Evolutionary conservation across 2,329 filamentous ascomycete species (phyloP).

Genomic region (Colletotrichum sidae): DNA sequence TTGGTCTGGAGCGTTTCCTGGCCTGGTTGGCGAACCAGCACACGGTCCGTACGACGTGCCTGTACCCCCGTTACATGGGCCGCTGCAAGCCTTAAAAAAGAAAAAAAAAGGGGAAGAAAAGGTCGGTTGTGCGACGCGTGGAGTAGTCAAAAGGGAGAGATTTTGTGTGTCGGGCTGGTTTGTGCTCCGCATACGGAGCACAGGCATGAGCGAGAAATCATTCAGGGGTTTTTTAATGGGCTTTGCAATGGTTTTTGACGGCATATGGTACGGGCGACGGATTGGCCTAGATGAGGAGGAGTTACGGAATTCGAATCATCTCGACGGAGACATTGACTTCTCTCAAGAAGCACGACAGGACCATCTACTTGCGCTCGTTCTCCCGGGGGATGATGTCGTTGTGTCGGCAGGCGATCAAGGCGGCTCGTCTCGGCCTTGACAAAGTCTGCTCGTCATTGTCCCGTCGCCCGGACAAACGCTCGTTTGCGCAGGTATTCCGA

Average conservation of each 20-base stretch:
- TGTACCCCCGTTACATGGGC: slow-evolving; percentile 86
- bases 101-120: no score
- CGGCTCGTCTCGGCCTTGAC: no score
- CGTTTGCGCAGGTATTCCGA: no score
- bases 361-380: not conserved
- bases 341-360: not conserved
- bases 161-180: no score
- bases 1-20: slow-evolving; percentile 85
- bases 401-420: no score
- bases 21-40: slow-evolving; percentile 74
- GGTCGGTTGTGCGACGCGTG: no score
- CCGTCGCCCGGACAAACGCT: no score
- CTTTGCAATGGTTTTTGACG: slow-evolving; percentile 33
- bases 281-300: slow-evolving; percentile 31
- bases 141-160: no score
- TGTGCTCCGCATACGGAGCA: slow-evolving; percentile 4
- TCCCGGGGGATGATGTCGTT: not conserved
- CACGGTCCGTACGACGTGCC: slow-evolving; percentile 73
- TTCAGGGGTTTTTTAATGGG: slow-evolving; percentile 15
- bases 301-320: slow-evolving; percentile 31
- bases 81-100: slow-evolving; percentile 77
- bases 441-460: no score
- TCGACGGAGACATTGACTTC: slow-evolving; percentile 12
- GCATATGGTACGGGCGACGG: slow-evolving; percentile 25
- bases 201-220: slow-evolving; percentile 27